These are phyloP conservation scores for Podila epicladia DNA, from an alignment of 192 early-diverging fungal species.

Conservation along the genomic window DNA sequence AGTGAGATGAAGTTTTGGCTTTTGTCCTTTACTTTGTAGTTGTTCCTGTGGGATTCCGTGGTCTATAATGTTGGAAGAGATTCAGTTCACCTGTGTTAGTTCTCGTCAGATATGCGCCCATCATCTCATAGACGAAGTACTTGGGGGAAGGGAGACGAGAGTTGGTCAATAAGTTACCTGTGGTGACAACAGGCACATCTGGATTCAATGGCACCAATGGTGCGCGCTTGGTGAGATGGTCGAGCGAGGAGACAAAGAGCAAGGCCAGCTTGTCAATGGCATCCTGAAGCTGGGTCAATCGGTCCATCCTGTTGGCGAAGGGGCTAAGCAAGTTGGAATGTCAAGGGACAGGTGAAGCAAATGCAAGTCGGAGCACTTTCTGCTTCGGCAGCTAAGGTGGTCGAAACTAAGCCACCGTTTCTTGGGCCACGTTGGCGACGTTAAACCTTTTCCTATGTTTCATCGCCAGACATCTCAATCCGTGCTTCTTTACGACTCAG, in stretches of 20 bases:
- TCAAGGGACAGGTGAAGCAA: background rate
- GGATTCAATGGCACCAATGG: conserved; percentile 47
- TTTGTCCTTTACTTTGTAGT: conserved; percentile 47
- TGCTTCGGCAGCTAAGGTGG: too few relatives aligned
- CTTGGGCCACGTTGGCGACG: too few relatives aligned
- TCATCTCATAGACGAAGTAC: background rate
- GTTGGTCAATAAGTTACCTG: conserved; percentile 7
- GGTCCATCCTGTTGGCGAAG: conserved; percentile 51
- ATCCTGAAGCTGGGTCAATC: conserved; percentile 65
- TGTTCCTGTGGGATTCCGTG: conserved; percentile 58
- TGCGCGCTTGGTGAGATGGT: conserved; percentile 57
- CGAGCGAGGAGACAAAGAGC: conserved; percentile 63
- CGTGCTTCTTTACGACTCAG: too few relatives aligned
- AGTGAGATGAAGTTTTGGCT: background rate
- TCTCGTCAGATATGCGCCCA: background rate
- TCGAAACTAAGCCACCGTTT: too few relatives aligned
- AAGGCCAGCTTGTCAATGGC: conserved; percentile 63
- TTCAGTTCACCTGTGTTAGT: background rate
- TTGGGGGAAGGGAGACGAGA: too few relatives aligned
- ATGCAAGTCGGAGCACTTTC: background rate
- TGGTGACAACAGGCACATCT: conserved; percentile 55
- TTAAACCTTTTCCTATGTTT: too few relatives aligned
- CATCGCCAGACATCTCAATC: too few relatives aligned
- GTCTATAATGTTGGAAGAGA: conserved; percentile 14
- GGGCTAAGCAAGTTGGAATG: background rate